Conservation (phyloP, 768 basidiomycete genomes). For the Gloeostereum incarnatum region DNA sequence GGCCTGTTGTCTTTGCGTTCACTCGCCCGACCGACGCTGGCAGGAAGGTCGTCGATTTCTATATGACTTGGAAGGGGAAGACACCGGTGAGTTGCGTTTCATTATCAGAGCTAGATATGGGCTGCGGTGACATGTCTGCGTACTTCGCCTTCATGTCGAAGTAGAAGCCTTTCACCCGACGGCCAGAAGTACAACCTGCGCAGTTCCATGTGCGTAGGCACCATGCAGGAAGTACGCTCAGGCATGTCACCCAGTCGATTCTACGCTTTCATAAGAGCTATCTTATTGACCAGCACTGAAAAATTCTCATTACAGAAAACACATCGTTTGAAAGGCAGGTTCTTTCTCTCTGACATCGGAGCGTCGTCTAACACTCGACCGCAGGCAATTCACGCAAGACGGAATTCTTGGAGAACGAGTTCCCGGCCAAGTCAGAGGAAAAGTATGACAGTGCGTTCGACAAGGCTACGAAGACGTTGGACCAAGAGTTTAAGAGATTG, state of each 20-base stretch:
- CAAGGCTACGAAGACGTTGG: constrained; percentile 8
- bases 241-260: background rate
- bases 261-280: constrained; percentile 2
- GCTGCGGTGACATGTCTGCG: background rate
- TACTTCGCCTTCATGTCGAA: background rate
- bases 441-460: no score
- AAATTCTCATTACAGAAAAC: constrained; percentile 13
- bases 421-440: no score
- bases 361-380: no score
- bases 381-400: constrained; percentile 26
- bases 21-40: constrained; percentile 26
- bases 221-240: background rate
- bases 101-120: background rate
- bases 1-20: constrained; percentile 36
- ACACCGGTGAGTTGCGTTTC: constrained; percentile 17
- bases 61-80: constrained; percentile 39
- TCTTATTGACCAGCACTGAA: no score
- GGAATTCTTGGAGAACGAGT: constrained; percentile 37
- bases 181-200: background rate
- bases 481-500: background rate
- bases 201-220: background rate
- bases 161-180: background rate
- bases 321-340: constrained; percentile 16
- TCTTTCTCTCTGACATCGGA: no score
- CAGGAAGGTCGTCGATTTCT: constrained; percentile 36